Conservation (phyloP, 2,329 filamentous ascomycete species). For the Leptographium flavum region DNA sequence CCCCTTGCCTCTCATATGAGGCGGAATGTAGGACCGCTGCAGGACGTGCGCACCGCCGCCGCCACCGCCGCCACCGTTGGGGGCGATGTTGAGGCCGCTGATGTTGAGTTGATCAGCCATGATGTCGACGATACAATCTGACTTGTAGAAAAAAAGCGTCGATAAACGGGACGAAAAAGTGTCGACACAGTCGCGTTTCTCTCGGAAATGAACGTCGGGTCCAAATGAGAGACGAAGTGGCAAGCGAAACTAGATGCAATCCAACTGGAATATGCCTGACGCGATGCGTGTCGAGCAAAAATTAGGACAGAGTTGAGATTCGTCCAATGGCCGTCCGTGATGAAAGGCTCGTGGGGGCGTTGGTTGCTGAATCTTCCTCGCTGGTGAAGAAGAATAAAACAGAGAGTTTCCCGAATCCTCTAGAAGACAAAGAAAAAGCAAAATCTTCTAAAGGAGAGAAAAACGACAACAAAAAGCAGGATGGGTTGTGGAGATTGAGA, state of each 20-base stretch:
- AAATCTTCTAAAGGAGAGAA: conserved; percentile 28
- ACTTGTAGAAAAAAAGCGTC: background rate
- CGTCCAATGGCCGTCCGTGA: background rate
- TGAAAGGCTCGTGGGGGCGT: conserved; percentile 7
- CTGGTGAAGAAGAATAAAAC: conserved; percentile 7
- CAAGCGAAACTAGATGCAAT: background rate
- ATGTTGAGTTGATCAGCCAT: conserved; percentile 83
- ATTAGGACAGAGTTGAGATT: background rate
- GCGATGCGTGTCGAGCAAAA: background rate
- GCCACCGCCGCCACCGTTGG: no score
- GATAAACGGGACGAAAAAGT: background rate
- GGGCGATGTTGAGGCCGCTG: conserved; percentile 53
- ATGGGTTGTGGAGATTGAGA: conserved; percentile 12
- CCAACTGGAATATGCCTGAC: background rate
- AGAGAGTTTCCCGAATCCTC: conserved; percentile 23
- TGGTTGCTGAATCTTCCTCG: conserved; percentile 13
- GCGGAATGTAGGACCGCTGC: conserved; percentile 67
- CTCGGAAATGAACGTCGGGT: conserved; percentile 8
- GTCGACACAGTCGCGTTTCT: conserved; percentile 10
- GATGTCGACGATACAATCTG: conserved; percentile 22
- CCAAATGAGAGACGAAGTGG: conserved; percentile 9
- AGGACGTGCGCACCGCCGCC: conserved; percentile 15
- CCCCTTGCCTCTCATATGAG: conserved; percentile 58
- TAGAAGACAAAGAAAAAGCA: conserved; percentile 24
- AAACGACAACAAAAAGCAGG: conserved; percentile 17